Conservation (phyloP, 768 basidiomycete species). For the Ramaria sp. region DNA sequence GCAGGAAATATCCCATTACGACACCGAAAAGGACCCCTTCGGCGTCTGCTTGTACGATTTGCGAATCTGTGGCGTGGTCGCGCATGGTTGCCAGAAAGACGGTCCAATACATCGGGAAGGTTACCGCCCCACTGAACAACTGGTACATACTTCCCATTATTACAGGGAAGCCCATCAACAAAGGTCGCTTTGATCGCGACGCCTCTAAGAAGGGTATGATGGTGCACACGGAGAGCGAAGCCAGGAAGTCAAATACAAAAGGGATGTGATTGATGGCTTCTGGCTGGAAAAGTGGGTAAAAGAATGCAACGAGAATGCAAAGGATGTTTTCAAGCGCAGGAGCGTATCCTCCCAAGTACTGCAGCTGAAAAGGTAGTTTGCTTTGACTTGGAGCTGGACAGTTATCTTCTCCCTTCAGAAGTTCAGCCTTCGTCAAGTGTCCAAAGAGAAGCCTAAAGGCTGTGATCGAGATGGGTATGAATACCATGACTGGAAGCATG, state of each 20-base stretch:
- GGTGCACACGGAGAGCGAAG: background rate
- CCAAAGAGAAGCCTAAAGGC: background rate
- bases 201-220: background rate
- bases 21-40: slow-evolving; percentile 1
- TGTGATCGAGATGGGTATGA: background rate
- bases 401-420: background rate
- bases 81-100: background rate
- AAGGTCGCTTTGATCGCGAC: background rate
- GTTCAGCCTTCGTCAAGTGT: background rate
- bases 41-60: background rate
- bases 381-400: background rate
- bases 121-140: background rate
- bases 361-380: background rate
- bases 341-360: background rate
- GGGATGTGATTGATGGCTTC: background rate
- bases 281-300: background rate
- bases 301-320: slow-evolving; percentile 4
- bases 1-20: slow-evolving; percentile 3
- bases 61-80: background rate
- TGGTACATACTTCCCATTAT: slow-evolving; percentile 1
- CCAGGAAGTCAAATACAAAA: background rate
- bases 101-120: slow-evolving; percentile 3
- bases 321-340: background rate
- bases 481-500: background rate
- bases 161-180: background rate